Percentiles rank a stretch among this genome's conserved stretches.
phyloP scores from a whole-genome alignment of 108 stramenopile genomes.

The Nitzschia inconspicua region DNA sequence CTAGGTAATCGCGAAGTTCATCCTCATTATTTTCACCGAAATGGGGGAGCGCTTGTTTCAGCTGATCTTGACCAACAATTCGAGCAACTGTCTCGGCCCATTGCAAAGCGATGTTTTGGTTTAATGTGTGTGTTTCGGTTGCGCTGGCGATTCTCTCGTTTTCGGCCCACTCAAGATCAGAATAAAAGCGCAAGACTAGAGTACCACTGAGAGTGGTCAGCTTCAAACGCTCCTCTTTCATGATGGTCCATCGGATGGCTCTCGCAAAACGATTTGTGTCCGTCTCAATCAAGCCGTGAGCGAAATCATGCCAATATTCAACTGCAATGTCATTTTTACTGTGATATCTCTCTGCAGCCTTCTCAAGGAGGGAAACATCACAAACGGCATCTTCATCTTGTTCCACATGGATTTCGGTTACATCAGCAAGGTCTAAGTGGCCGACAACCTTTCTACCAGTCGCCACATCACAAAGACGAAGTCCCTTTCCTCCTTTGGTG shows the following conservation, averaged over 20 bases:
- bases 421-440: conserved; percentile 52
- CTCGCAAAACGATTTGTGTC: conserved; percentile 20
- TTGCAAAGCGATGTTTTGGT: conserved; percentile 54
- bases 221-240: conserved; percentile 66
- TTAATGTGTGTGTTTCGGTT: conserved; percentile 13
- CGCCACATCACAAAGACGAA: conserved; percentile 68
- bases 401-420: conserved; percentile 64
- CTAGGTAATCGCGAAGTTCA: conserved; percentile 57
- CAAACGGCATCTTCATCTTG: conserved; percentile 22
- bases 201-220: conserved; percentile 39
- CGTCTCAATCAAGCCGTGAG: conserved; percentile 1
- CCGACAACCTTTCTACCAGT: conserved; percentile 66
- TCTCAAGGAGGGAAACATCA: conserved; percentile 14
- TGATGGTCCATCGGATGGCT: conserved; percentile 46
- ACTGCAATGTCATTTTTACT: neutral
- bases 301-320: conserved; percentile 23
- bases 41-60: conserved; percentile 53
- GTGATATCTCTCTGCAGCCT: conserved; percentile 9
- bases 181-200: conserved; percentile 66
- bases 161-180: conserved; percentile 65
- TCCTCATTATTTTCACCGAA: conserved; percentile 46
- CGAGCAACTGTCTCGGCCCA: conserved; percentile 79
- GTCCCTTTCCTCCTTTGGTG: conserved; percentile 75
- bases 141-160: neutral
- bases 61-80: conserved; percentile 44